phyloP scores from a whole-genome alignment of 2,329 filamentous ascomycete species.

The Penicillium sp. region DNA sequence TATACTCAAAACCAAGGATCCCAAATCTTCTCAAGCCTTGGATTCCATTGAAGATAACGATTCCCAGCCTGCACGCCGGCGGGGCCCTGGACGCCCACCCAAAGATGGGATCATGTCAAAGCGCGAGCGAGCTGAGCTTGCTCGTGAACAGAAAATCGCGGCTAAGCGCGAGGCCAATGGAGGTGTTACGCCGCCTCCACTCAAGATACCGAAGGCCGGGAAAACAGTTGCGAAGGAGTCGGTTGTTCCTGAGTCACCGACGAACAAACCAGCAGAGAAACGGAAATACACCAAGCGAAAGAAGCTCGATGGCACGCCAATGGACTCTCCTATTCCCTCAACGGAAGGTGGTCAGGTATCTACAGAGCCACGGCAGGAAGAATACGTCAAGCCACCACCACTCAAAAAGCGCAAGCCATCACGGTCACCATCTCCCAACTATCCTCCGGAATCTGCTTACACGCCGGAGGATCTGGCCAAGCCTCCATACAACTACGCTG shows the following conservation, averaged over 20 bases:
- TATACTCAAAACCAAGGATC: slow-evolving; percentile 32
- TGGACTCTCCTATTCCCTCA: slow-evolving; percentile 46
- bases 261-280: slow-evolving; percentile 46
- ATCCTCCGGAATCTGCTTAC: slow-evolving; percentile 59
- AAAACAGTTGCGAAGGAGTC: slow-evolving; percentile 36
- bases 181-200: slow-evolving; percentile 45
- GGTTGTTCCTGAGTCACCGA: slow-evolving; percentile 36
- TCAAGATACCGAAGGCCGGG: slow-evolving; percentile 32
- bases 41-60: slow-evolving; percentile 38
- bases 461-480: slow-evolving; percentile 64
- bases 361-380: slow-evolving; percentile 41
- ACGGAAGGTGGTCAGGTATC: slow-evolving; percentile 42
- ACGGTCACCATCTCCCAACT: slow-evolving; percentile 63
- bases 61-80: slow-evolving; percentile 42
- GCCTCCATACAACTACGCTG: slow-evolving; percentile 63
- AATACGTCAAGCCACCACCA: slow-evolving; percentile 45
- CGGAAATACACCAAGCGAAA: slow-evolving; percentile 52
- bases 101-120: slow-evolving; percentile 70
- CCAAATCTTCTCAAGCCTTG: slow-evolving; percentile 27
- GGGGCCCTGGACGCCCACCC: slow-evolving; percentile 63
- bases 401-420: slow-evolving; percentile 56
- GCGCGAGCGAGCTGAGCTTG: slow-evolving; percentile 58
- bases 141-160: slow-evolving; percentile 54
- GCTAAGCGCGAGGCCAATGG: slow-evolving; percentile 51
- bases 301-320: slow-evolving; percentile 42